These are phyloP conservation scores for Limnanthes douglasii DNA, from an alignment of 345 rosid genomes.

Conservation along the genomic window DNA sequence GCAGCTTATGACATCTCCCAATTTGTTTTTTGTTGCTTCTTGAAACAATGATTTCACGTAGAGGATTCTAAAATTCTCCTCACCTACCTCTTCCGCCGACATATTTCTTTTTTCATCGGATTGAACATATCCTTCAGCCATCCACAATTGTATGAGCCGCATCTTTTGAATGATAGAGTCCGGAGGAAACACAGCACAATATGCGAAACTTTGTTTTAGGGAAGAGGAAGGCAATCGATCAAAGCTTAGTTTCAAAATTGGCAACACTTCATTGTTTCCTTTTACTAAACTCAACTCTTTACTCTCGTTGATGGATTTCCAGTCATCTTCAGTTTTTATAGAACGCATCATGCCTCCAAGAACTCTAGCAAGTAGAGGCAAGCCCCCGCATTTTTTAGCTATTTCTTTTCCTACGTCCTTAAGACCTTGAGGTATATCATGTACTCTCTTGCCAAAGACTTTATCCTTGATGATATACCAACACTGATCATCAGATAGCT, in stretches of 20 bases:
- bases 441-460: constrained; percentile 3
- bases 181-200: constrained; percentile 6
- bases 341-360: constrained; percentile 9
- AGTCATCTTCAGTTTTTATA: not conserved
- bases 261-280: constrained; percentile 3
- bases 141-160: not conserved
- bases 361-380: constrained; percentile 12
- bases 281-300: constrained; percentile 4
- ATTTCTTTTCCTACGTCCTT: constrained; percentile 6
- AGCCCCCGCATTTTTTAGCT: constrained; percentile 10
- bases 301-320: constrained; percentile 3
- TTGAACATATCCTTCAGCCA: constrained; percentile 1
- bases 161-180: not conserved
- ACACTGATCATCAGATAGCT: constrained; percentile 3
- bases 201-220: constrained; percentile 9
- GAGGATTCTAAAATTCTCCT: constrained; percentile 8
- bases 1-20: too few species aligned
- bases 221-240: too few species aligned
- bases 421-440: not conserved
- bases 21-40: not conserved
- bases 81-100: constrained; percentile 8
- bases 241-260: constrained; percentile 8
- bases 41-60: constrained; percentile 11
- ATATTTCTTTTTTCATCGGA: not conserved
- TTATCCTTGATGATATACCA: constrained; percentile 6